Conservation (phyloP, 345 rosid species). For the Dovyalis caffra region DNA sequence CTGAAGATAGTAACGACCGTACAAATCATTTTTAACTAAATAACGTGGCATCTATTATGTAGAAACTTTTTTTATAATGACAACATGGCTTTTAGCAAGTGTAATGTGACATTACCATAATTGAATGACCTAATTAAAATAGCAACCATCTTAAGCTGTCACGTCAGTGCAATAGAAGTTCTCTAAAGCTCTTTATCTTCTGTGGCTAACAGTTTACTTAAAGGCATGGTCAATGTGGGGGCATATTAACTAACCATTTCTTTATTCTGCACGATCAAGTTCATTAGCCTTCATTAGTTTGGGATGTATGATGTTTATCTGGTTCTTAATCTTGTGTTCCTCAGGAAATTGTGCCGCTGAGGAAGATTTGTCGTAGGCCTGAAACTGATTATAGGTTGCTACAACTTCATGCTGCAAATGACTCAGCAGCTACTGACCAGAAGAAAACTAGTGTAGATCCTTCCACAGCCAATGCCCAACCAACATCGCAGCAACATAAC, state of each 20-base stretch:
- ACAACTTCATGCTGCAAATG: slow-evolving; percentile 75
- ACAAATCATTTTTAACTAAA: too few species aligned
- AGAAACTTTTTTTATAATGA: too few species aligned
- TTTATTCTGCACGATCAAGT: background rate
- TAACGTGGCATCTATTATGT: too few species aligned
- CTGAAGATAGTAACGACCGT: background rate
- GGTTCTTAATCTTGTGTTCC: background rate
- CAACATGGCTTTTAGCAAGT: too few species aligned
- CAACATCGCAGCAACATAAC: slow-evolving; percentile 36
- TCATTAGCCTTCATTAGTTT: background rate
- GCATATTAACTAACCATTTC: too few species aligned
- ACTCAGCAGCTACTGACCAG: slow-evolving; percentile 36
- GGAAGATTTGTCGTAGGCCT: slow-evolving; percentile 93
- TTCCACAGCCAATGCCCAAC: slow-evolving; percentile 18
- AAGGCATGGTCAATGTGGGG: background rate
- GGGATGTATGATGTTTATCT: background rate
- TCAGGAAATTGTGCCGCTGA: slow-evolving; percentile 97
- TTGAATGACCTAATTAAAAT: too few species aligned
- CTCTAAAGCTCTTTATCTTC: too few species aligned
- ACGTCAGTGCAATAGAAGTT: too few species aligned
- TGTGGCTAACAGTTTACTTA: too few species aligned
- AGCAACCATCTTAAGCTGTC: too few species aligned
- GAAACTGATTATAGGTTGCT: slow-evolving; percentile 98
- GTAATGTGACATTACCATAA: too few species aligned
- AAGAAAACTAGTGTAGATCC: slow-evolving; percentile 30